Percentiles rank a stretch among this genome's conserved stretches.
phyloP scores from a whole-genome alignment of 805 yeast genomes.

The Candida silvatica region DNA sequence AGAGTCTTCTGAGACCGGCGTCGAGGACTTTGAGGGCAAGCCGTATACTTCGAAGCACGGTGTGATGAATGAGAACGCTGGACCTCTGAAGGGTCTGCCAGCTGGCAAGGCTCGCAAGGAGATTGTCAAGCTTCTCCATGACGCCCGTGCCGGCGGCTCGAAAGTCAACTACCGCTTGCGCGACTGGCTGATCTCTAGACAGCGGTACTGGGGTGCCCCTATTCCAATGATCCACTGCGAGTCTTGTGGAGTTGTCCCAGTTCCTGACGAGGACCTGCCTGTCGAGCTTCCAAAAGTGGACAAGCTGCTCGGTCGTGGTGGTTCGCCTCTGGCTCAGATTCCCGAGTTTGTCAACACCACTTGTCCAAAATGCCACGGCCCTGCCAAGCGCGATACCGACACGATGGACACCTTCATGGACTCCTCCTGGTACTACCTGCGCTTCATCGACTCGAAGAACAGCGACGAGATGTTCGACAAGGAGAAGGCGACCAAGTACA shows the following conservation, averaged over 20 bases:
- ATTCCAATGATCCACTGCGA: constrained; percentile 90
- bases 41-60: constrained; percentile 38
- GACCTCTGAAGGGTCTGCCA: constrained; percentile 41
- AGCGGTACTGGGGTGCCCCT: constrained; percentile 98
- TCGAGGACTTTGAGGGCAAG: constrained; percentile 8
- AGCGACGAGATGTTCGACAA: constrained; percentile 39
- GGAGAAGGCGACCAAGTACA: constrained; percentile 35
- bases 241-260: constrained; percentile 84
- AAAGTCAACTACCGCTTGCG: constrained; percentile 58
- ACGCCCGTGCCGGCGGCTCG: constrained; percentile 32
- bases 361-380: constrained; percentile 74
- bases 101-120: constrained; percentile 40
- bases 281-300: constrained; percentile 62
- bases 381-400: constrained; percentile 86
- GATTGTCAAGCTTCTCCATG: constrained; percentile 22
- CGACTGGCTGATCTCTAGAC: constrained; percentile 94
- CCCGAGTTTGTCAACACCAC: constrained; percentile 60
- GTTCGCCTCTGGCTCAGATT: constrained; percentile 62
- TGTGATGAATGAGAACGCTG: constrained; percentile 36
- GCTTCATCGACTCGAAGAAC: constrained; percentile 74
- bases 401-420: constrained; percentile 99
- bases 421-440: constrained; percentile 91
- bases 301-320: constrained; percentile 34
- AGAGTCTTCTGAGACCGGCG: constrained; percentile 2
- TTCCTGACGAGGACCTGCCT: constrained; percentile 82